Base-by-base conservation (phyloP, 1,139 yeast genomes). In the Nadsonia commutata region DNA sequence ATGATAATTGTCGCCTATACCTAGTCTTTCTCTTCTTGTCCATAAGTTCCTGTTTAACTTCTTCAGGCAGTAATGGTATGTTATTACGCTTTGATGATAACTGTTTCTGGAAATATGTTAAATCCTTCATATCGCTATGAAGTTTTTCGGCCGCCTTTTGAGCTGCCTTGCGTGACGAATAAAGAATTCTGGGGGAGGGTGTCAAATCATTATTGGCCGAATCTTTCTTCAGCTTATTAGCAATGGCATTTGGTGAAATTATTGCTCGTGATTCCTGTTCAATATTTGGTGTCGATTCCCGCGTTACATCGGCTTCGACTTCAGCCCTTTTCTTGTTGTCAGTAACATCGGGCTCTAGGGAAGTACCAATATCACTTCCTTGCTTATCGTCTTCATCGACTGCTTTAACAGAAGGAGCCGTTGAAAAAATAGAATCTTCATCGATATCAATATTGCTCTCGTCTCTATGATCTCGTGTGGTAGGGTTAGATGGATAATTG, bases 41-140 rank as follows among this genome's bases (percentile, higher is more conserved):
- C 6, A 21, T 21, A 6, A 21, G 9, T 9, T 21, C 9, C 23
- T 21, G 23, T 9, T 21, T 9, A 23, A 31, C 39, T 33, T 41
- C 46, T 11, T 38, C 38, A 16, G 47, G 42, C n/a, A 46, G 43
- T 8, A 47, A 38, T 8, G 47, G 47, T 4, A 44, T 36, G 18
- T 42, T 43, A 6, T 46, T 45, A 31, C 41, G 38, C 41, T 46
- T 42, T 18, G 33, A 31, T 31, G 33, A 37, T 1, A 43, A 37
- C 37, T 63, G 66, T 50, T 72, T 68, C 48, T 76, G 78, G 55
- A 72, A 81, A 43, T 66, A 69, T 52, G 78, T 80, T 48, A 81
- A 65, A 43, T 80, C 80, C 43, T 73, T 72, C 72, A 82, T 80
- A 52, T 78, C 74, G 19, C 70, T 70, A 51, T 79, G 88, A n/a